These are phyloP conservation scores for Xylariaceae sp. DNA, from an alignment of 2,329 filamentous ascomycete species.

Conservation along the genomic window DNA sequence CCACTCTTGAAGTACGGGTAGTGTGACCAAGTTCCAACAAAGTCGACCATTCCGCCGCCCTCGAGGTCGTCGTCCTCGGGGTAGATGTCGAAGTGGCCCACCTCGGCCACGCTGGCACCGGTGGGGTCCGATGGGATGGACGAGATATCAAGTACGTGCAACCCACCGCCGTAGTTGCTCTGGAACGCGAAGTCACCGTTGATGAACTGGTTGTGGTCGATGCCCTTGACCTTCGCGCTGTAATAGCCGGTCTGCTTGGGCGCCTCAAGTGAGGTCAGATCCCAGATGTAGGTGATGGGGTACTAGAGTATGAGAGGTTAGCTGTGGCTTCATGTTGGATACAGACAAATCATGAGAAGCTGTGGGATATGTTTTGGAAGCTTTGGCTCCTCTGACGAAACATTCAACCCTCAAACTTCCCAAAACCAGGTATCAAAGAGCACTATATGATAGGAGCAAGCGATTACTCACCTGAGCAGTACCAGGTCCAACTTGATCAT, in stretches of 20 bases:
- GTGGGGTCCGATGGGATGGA: constrained; percentile 28
- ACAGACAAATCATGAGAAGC: no score
- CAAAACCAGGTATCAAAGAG: no score
- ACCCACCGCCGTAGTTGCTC: constrained; percentile 39
- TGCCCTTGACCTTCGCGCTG: constrained; percentile 31
- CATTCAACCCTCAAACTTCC: no score
- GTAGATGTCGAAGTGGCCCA: constrained; percentile 41
- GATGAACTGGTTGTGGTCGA: constrained; percentile 41
- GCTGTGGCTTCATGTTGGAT: no score
- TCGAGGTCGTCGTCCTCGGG: constrained; percentile 39
- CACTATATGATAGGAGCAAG: no score
- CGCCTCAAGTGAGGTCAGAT: constrained; percentile 34
- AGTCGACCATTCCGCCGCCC: constrained; percentile 28
- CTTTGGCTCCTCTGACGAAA: no score
- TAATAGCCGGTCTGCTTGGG: constrained; percentile 38
- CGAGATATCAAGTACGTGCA: constrained; percentile 31
- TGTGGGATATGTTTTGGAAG: no score
- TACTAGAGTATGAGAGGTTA: no score
- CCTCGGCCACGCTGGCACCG: constrained; percentile 28
- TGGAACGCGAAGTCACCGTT: constrained; percentile 35
- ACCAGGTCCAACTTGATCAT: constrained; percentile 32
- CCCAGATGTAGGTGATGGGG: constrained; percentile 44
- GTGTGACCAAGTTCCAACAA: constrained; percentile 37
- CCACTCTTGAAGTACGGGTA: constrained; percentile 40
- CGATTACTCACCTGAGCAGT: no score